Base-by-base conservation (phyloP, 2,329 filamentous ascomycete genomes). In the Phaeophleospora eucalypticola region DNA sequence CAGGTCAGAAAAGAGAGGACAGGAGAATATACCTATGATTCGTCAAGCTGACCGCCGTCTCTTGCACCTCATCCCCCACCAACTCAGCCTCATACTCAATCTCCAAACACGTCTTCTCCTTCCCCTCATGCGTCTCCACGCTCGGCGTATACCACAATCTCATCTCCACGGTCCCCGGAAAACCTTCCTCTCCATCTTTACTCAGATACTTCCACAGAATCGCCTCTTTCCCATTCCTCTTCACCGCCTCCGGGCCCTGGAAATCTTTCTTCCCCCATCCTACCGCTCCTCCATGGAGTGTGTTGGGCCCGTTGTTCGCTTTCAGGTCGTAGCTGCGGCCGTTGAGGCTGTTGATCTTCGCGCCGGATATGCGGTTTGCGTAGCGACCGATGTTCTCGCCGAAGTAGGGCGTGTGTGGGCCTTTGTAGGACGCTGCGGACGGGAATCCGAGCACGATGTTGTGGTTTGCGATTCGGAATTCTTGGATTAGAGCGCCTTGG, bases 361-460 rank as follows among this genome's bases (percentile, higher is more conserved):
- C 89, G 61, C 78, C 74, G 46, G 81, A 79, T 65, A 95, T 82
- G 47, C 91, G 84, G 72, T 97, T 97, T 51, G 89, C 79, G 21
- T 81, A 75, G 33, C 80, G 87, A 45, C 93, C 93, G 65, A 97
- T 95, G 36, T 89, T 97, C 67, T 91, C 90, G 54, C 93, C 91
- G 65, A 95, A 97, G 74, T 83, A 90, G 1, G 87, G 83, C 9
- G 69, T 73, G 71, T 93, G 91, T 74, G 90, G 73, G 58, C 80
- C 71, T 55, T 78, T 78, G 72, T 96, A 96, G 51, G 84, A 80
- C 36, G 86, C 81, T 43, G 86, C 79, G 12, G 78, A 82, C 15
- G 86, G 80, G 71, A 96, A 96, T 43, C 84, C 83, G 58, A 93
- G 86, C 17, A 96, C 90, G 56, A 98, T 93, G 72, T 96, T 93